Evolutionary conservation across 2,329 filamentous ascomycete genomes (phyloP), one percentile per base, ranked within the genome.

Genomic region (Pseudogymnoascus sp.): DNA sequence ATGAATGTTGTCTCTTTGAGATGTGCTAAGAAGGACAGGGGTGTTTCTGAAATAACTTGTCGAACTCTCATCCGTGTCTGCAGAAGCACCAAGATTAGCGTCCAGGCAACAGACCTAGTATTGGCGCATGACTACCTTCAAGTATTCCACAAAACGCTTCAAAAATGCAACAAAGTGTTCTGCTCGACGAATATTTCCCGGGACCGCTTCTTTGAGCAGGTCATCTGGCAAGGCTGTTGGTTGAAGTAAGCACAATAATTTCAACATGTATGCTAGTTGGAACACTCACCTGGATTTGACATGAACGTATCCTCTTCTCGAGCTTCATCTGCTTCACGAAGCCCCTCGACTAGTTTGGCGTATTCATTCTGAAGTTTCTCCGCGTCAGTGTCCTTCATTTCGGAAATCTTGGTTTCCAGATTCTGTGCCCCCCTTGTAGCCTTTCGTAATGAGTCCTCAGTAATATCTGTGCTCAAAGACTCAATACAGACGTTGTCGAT

Each of bases 401-500:
- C 91, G 4, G 85, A 84, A 69, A 99, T 97, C 73, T 89, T 96
- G 31, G 85, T 86, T 73, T 99, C 95, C 1, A 99, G 80, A 69
- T 96, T 97, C 68, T 88, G 88, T 11, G 93, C 96, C 4, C 95
- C 95, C 68, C 92, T 84, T 1, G 92, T 93, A 18, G 95, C 95
- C 77, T 91, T 96, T 21, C 93, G 86, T 62, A 99, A 76, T 0
- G 93, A 97, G 69, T 97, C 95, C 73, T 99, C 93, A 0, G 93
- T 97, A 64, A 99, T 85, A 71, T 99, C 95, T 45, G 96, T 97
- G 72, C 95, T 99, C 11, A 97, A 79, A 1, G 95, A 93, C 73
- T 99, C 95, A 69, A 99, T 99, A 74, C 96, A 99, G 65, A 99
- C 95, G 73, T 99, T 99, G 81, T 99, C 95, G 70, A 99, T 99